phyloP scores from a whole-genome alignment of 192 early-diverging fungal genomes.

The Rhizoclosmatium globosum region DNA sequence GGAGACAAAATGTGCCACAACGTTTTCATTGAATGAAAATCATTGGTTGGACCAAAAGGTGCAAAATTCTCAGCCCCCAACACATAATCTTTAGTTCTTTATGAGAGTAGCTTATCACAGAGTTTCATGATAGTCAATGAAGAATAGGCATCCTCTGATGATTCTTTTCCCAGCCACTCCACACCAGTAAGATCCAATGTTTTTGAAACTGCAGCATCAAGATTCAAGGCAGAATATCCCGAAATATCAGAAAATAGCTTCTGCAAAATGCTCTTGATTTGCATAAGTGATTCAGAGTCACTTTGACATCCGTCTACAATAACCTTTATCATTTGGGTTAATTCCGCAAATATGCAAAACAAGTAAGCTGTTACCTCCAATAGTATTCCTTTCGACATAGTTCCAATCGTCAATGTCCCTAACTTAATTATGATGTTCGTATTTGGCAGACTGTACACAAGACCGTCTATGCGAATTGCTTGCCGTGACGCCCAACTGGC shows the following conservation, averaged over 20 bases:
- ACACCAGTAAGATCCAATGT: not conserved
- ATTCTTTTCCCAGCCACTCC: conserved; percentile 18
- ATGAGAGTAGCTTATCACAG: not conserved
- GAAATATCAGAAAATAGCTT: conserved; percentile 21
- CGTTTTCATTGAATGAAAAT: too few relatives aligned
- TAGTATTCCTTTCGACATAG: conserved; percentile 24
- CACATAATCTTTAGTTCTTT: not conserved
- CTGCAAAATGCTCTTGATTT: not conserved
- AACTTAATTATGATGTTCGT: conserved; percentile 1
- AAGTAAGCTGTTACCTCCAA: conserved; percentile 10
- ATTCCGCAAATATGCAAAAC: not conserved
- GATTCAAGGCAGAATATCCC: not conserved
- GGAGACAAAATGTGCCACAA: too few relatives aligned
- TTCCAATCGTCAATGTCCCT: conserved; percentile 25
- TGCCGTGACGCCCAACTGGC: conserved; percentile 19
- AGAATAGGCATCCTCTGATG: not conserved
- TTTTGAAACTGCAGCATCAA: not conserved
- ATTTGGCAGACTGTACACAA: conserved; percentile 8
- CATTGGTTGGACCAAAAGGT: too few relatives aligned
- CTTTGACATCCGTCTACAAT: not conserved
- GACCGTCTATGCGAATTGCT: conserved; percentile 21
- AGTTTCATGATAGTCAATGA: not conserved
- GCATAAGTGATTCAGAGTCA: not conserved
- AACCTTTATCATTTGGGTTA: not conserved
- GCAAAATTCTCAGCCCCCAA: too few relatives aligned